Evolutionary conservation across 768 basidiomycete species (phyloP).

Genomic region (Tricholomella constricta): DNA sequence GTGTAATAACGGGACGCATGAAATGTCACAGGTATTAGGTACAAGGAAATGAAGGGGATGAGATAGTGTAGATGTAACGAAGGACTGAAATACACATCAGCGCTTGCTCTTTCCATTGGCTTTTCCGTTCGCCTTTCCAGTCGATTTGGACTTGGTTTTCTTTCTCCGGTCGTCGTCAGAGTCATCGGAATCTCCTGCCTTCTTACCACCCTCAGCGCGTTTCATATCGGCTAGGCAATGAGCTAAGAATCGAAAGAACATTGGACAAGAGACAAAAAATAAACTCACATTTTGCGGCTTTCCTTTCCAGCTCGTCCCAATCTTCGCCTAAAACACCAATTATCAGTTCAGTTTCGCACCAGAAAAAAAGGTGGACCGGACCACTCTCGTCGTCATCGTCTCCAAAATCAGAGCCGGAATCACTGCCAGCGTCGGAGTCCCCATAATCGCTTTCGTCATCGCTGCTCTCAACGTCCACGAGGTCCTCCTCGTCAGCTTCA

Average conservation of each 20-base stretch:
- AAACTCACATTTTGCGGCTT: constrained; percentile 81
- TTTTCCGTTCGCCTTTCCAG: constrained; percentile 37
- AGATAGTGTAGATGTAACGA: not conserved
- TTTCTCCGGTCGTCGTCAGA: constrained; percentile 52
- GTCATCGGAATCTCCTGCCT: constrained; percentile 50
- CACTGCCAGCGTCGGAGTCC: constrained; percentile 62
- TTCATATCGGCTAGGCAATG: constrained; percentile 49
- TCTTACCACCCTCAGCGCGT: constrained; percentile 42
- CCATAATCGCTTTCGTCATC: constrained; percentile 69
- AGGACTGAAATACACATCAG: constrained; percentile 14
- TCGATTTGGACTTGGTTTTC: constrained; percentile 44
- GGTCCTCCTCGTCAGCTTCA: constrained; percentile 57
- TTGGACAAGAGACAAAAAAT: not conserved
- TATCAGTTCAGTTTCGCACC: not conserved
- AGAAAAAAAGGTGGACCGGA: constrained; percentile 23
- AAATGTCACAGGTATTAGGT: not conserved
- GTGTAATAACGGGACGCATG: no score
- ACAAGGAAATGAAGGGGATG: not conserved
- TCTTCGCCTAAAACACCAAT: constrained; percentile 64
- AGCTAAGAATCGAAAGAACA: constrained; percentile 17
- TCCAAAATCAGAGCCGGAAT: constrained; percentile 67
- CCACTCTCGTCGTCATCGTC: constrained; percentile 56
- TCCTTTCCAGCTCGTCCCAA: constrained; percentile 94
- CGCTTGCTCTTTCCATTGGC: constrained; percentile 30
- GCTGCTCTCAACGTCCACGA: constrained; percentile 55